These are phyloP conservation scores for Penicillium malachiteum DNA, from an alignment of 495 filamentous ascomycete species.

Conservation along the genomic window DNA sequence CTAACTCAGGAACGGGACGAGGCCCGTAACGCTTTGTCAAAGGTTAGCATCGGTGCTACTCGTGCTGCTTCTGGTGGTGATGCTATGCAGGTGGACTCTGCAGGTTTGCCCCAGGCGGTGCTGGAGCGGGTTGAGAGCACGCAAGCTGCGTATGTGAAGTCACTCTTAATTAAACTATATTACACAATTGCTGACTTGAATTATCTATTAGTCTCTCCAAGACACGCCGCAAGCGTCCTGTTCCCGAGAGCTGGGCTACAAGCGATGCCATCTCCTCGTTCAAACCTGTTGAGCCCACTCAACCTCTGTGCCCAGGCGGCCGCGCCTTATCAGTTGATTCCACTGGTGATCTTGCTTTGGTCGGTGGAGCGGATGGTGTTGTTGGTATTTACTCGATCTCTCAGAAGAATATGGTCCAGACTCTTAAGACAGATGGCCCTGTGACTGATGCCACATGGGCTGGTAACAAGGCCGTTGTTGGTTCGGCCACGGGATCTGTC, in stretches of 20 bases:
- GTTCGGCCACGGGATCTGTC: conserved; percentile 72
- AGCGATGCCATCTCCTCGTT: conserved; percentile 69
- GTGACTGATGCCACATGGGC: conserved; percentile 82
- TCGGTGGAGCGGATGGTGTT: conserved; percentile 75
- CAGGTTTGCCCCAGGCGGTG: conserved; percentile 68
- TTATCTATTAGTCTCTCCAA: conserved; percentile 68
- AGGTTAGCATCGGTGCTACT: conserved; percentile 66
- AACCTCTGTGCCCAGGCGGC: conserved; percentile 62
- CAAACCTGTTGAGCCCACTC: conserved; percentile 57
- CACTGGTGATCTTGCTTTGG: conserved; percentile 65
- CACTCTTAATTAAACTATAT: neutral
- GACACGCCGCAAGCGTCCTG: conserved; percentile 78
- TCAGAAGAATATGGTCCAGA: conserved; percentile 64
- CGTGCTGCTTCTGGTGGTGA: conserved; percentile 63
- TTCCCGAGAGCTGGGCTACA: conserved; percentile 83
- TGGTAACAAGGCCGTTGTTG: conserved; percentile 66
- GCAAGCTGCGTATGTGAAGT: conserved; percentile 67
- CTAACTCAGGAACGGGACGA: conserved; percentile 88
- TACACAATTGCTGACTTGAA: conserved; percentile 8
- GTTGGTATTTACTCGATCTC: conserved; percentile 77
- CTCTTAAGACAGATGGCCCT: conserved; percentile 63
- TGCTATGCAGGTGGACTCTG: conserved; percentile 85
- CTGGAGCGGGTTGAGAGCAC: conserved; percentile 72
- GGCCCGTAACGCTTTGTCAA: conserved; percentile 86
- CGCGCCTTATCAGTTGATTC: conserved; percentile 65